Percentiles rank a stretch among this genome's conserved stretches.
Conservation (phyloP, 345 rosid species). For the Draba incana region DNA sequence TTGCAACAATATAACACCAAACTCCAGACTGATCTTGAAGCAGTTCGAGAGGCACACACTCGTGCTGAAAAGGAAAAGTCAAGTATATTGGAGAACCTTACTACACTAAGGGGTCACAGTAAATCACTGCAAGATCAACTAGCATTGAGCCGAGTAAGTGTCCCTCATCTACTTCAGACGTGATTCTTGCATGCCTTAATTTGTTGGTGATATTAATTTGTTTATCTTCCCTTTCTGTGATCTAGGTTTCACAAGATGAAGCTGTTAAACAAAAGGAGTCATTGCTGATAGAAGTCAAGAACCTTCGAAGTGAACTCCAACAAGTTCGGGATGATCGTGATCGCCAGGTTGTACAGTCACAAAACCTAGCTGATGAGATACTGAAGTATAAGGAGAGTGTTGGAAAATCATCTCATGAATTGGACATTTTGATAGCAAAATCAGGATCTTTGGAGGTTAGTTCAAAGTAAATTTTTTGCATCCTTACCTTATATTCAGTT, state of each 20-base stretch:
- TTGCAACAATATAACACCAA: constrained; percentile 82
- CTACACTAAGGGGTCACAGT: constrained; percentile 80
- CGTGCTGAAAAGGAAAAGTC: constrained; percentile 80
- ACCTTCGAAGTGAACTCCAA: constrained; percentile 80
- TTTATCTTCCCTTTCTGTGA: constrained; percentile 10
- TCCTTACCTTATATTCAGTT: constrained; percentile 9
- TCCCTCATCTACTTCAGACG: not conserved
- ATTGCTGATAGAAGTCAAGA: constrained; percentile 61
- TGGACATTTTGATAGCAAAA: constrained; percentile 62
- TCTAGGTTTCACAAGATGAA: constrained; percentile 74
- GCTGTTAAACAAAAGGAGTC: constrained; percentile 69
- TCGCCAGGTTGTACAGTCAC: constrained; percentile 60
- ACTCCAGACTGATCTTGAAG: constrained; percentile 68
- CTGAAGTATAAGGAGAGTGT: constrained; percentile 64
- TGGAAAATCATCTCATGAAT: constrained; percentile 70
- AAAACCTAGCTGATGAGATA: constrained; percentile 60
- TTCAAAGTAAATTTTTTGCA: not conserved
- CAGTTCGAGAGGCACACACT: constrained; percentile 57
- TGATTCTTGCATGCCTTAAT: not conserved
- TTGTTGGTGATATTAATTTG: not conserved
- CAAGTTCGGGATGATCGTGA: constrained; percentile 91
- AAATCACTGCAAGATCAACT: constrained; percentile 84
- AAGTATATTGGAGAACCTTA: constrained; percentile 78
- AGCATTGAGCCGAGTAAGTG: constrained; percentile 63
- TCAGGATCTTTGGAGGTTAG: constrained; percentile 82